phyloP scores from a whole-genome alignment of 371 early-diverging fungal species.

The Mortierella sp. region DNA sequence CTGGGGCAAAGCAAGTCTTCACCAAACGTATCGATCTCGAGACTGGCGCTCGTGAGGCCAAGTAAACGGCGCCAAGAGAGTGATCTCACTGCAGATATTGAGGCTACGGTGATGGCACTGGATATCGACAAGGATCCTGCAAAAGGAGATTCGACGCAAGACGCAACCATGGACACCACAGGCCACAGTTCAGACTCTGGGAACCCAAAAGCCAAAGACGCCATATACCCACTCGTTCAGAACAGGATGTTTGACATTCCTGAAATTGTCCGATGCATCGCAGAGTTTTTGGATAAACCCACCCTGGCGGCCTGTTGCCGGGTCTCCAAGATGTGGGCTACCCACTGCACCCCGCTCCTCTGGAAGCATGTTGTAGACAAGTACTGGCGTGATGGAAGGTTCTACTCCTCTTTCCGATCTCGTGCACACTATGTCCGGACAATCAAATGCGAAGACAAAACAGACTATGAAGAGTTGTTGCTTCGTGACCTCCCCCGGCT shows the following conservation, averaged over 20 bases:
- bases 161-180: not conserved
- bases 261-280: slow-evolving; percentile 45
- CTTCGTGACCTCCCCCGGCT: slow-evolving; percentile 35
- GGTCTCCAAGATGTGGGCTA: slow-evolving; percentile 33
- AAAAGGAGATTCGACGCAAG: not conserved
- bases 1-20: not conserved
- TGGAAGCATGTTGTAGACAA: slow-evolving; percentile 49
- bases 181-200: not conserved
- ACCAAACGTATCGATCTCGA: not conserved
- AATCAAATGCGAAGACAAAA: slow-evolving; percentile 39
- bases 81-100: slow-evolving; percentile 21
- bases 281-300: slow-evolving; percentile 46
- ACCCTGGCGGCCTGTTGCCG: slow-evolving; percentile 40
- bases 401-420: slow-evolving; percentile 19
- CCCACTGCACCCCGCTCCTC: slow-evolving; percentile 32
- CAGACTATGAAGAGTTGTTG: slow-evolving; percentile 39
- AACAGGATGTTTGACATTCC: slow-evolving; percentile 50
- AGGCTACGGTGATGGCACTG: slow-evolving; percentile 22
- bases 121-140: slow-evolving; percentile 23
- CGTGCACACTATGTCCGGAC: slow-evolving; percentile 37
- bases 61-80: slow-evolving; percentile 27
- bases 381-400: slow-evolving; percentile 36
- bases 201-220: not conserved
- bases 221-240: slow-evolving; percentile 20
- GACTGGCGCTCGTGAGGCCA: not conserved